Base-by-base conservation (phyloP, 495 filamentous ascomycete genomes). In the Glutinoglossum americanum region DNA sequence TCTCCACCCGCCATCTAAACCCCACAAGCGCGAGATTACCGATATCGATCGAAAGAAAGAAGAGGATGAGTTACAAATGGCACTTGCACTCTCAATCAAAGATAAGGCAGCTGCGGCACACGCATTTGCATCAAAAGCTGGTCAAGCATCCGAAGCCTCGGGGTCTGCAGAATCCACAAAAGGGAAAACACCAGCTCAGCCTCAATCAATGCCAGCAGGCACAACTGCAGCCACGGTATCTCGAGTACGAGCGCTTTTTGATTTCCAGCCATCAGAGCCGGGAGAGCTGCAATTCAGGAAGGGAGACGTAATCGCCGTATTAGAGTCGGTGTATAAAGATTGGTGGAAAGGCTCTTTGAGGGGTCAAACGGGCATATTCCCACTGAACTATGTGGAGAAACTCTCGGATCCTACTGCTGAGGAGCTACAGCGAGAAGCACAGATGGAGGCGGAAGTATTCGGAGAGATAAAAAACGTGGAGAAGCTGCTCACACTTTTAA, bases 391-490 rank as follows among this genome's bases (percentile, higher is more conserved):
- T 68, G 93, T 98, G 23, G 92, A 98, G 69, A 98, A 98, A 69
- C 74, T 98, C 55, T 78, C 89, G 37, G 92, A 98, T 62, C 92
- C 92, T 2, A 97, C 92, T 15, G 80, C 81, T 41, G 90, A 98
- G 55, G 93, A 98, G 71, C 70, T 98, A 62, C 89, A 95, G 69
- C 80, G 86, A 57, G 93, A 97, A 70, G 90, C 92, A 32, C 87
- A 94, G 62, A 97, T 95, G 86, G 92, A 98, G 67, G 81, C 81
- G 7, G 93, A 98, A 65, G 92, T 98, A 28, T 98, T 98, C 74
- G 87, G 87, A 1, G 87, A 98, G 73, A 95, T 97, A 62, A 92
- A 94, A 74, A 98, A 96, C 63, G 92, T 98, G 25, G 92, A 97
- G 73, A 97, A 96, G 70, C 72, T 98, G 28, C 74, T 98, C 63